Base-by-base conservation (phyloP, 2,329 filamentous ascomycete species). In the Biscogniauxia sp. region DNA sequence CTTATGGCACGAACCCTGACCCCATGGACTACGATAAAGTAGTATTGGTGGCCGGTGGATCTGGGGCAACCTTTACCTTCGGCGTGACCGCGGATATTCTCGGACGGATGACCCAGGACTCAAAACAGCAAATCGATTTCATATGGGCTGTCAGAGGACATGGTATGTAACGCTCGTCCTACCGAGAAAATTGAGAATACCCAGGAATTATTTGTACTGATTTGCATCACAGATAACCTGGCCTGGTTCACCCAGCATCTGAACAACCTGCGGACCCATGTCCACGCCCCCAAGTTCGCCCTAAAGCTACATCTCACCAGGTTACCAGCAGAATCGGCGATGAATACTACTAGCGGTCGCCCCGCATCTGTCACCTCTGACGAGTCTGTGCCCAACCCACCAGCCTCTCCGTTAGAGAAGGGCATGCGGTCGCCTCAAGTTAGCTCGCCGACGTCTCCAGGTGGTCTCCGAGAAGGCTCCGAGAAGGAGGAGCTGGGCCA, bases 21-120 rank as follows among this genome's bases (percentile, higher is more conserved):
- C 79, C 83, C 0, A 75, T 78, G 57, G 72, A 77, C 15, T 84
- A 79, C 61, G 82, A 87, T 68, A 83, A 82, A 63, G 76, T 86
- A 6, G 74, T 88, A n/a, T 73, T 88, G 50, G 77, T 88, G 45
- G 83, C 84, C 3, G 86, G 85, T 13, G 86, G 86, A 4, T 84
- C 83, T 55, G 86, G 86, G 1, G 85, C 83, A 1, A 86, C 81
- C 28, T 88, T 88, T 69, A 81, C 80, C 0, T 82, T 83, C 60
- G 80, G 80, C 5, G 71, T 83, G 41, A 79, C 78, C 1, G 70
- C 78, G 7, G 79, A 81, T 61, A 75, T 82, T 60, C 72, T 82
- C 5, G 74, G 75, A 63, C 76, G 78, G 53, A 75, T 81, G 70
- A 69, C 69, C 0, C 69, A 76, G 50, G 69, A 72, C 37, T 73